These are phyloP conservation scores for Nadsonia commutata DNA, from an alignment of 1,139 yeast species.

Conservation along the genomic window DNA sequence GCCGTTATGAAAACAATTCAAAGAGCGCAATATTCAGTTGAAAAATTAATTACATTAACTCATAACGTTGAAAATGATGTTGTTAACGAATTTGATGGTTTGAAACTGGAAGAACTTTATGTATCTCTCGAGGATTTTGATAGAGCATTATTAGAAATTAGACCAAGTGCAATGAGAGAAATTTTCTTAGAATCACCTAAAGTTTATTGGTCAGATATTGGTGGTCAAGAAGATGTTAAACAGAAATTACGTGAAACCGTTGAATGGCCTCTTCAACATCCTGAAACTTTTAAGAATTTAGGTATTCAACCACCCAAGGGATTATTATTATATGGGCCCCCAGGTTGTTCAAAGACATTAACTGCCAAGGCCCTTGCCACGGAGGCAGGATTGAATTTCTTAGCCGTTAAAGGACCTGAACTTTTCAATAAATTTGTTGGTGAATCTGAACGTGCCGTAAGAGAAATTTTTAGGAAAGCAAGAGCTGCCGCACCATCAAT, in stretches of 20 bases:
- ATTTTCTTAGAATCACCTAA: constrained; percentile 88
- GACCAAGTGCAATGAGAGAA: constrained; percentile 97
- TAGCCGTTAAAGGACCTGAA: constrained; percentile 94
- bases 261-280: constrained; percentile 77
- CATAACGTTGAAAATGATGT: background rate
- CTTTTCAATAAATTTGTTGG: constrained; percentile 90
- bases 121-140: constrained; percentile 41
- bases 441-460: constrained; percentile 75
- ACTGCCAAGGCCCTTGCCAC: constrained; percentile 93
- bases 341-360: constrained; percentile 89
- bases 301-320: constrained; percentile 92
- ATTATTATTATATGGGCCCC: constrained; percentile 82
- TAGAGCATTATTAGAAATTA: constrained; percentile 54
- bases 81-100: background rate
- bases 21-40: constrained; percentile 25
- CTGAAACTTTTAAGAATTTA: constrained; percentile 55
- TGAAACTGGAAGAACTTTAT: constrained; percentile 22
- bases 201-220: constrained; percentile 87
- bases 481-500: constrained; percentile 88
- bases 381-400: constrained; percentile 80
- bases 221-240: constrained; percentile 81
- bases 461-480: constrained; percentile 85
- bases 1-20: constrained; percentile 75
- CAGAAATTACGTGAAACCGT: constrained; percentile 75
- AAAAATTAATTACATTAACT: background rate